phyloP scores from a whole-genome alignment of 352 stramenopile species.

The Phytophthora pistaciae region DNA sequence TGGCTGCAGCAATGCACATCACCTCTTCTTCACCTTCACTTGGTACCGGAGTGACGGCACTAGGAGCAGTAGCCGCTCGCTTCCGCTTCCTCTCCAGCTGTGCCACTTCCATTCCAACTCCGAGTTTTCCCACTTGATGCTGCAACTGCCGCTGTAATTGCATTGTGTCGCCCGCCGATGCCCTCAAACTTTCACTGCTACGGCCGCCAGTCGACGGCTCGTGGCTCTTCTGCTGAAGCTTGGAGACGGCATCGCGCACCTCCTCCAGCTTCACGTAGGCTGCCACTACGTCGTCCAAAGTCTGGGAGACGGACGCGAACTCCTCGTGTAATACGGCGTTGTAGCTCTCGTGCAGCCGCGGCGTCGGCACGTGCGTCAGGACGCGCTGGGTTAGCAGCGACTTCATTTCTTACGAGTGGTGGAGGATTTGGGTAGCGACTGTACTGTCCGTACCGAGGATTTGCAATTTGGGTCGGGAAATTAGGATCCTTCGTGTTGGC shows the following conservation, averaged over 20 bases:
- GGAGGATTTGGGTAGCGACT: no score
- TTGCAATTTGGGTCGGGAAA: no score
- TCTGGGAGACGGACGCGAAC: neutral
- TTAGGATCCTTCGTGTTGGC: no score
- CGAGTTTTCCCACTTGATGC: neutral
- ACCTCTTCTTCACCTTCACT: no score
- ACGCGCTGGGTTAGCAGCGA: neutral
- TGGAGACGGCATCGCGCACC: constrained; percentile 15
- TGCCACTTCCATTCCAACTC: neutral
- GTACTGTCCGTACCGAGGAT: no score
- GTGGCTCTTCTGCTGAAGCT: constrained; percentile 8
- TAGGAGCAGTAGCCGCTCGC: no score
- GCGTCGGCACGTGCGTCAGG: constrained; percentile 1
- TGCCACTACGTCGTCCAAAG: constrained; percentile 6
- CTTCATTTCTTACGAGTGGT: no score
- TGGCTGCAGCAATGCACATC: no score
- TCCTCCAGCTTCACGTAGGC: constrained; percentile 19
- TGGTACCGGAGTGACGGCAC: neutral
- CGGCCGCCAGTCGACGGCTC: neutral
- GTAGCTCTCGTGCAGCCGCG: constrained; percentile 5
- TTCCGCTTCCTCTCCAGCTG: neutral
- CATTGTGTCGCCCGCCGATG: neutral
- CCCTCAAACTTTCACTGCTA: neutral
- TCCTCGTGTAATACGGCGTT: constrained; percentile 18
- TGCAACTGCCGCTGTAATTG: neutral